phyloP scores from a whole-genome alignment of 2,329 filamentous ascomycete species.

The Moelleriella libera region DNA sequence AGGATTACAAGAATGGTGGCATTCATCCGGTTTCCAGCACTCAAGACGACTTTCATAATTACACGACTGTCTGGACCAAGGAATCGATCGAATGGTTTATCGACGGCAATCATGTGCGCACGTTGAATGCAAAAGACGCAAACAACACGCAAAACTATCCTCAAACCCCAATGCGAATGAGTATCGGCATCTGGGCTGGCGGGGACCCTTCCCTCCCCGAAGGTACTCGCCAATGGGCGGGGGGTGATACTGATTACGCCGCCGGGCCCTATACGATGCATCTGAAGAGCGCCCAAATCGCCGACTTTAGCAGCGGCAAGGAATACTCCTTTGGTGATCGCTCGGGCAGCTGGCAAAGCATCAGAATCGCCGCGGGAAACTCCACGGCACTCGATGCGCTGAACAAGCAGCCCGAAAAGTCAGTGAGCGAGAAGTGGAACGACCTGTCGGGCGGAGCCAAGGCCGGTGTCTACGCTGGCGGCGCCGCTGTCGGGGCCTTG shows the following conservation, averaged over 20 bases:
- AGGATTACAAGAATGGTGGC: conserved; percentile 47
- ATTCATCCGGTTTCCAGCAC: conserved; percentile 42
- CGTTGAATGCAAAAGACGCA: conserved; percentile 44
- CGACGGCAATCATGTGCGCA: conserved; percentile 52
- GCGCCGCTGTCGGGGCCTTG: conserved; percentile 26
- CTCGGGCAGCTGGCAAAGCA: conserved; percentile 49
- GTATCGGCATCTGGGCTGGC: conserved; percentile 52
- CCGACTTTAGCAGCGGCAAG: conserved; percentile 47
- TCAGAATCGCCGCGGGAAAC: conserved; percentile 41
- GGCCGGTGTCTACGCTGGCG: conserved; percentile 35
- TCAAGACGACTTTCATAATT: conserved; percentile 55
- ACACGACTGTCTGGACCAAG: conserved; percentile 60
- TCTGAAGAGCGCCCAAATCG: conserved; percentile 42
- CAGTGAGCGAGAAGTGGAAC: conserved; percentile 38
- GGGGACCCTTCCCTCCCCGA: conserved; percentile 39
- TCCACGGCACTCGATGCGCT: conserved; percentile 37
- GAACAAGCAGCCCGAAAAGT: conserved; percentile 22
- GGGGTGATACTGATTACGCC: conserved; percentile 51
- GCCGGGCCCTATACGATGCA: conserved; percentile 61
- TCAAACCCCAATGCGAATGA: conserved; percentile 62
- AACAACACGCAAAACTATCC: conserved; percentile 52
- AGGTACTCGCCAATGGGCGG: conserved; percentile 55
- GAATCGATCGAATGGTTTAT: conserved; percentile 55
- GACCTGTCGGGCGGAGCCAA: conserved; percentile 34
- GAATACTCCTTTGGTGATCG: conserved; percentile 52